phyloP scores from a whole-genome alignment of 148 eudicot genomes.

The Gaultheria prostrata region DNA sequence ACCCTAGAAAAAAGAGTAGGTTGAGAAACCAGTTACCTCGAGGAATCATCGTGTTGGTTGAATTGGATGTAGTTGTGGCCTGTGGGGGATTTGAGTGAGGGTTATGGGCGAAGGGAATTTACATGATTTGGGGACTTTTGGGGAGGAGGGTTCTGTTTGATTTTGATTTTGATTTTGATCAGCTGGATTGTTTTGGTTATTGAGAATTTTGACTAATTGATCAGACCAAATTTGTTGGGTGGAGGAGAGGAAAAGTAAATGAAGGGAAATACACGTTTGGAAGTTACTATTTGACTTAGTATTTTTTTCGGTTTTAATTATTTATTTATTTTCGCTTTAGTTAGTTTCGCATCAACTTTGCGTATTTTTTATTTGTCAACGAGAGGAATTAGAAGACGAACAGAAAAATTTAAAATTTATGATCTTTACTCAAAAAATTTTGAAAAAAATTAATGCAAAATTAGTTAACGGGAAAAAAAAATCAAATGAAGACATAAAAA shows the following conservation, averaged over 20 bases:
- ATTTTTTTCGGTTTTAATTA: no score
- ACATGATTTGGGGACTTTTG: neutral
- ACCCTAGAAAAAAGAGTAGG: slow-evolving; percentile 27
- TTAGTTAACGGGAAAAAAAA: no score
- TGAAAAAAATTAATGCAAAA: no score
- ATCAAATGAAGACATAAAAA: no score
- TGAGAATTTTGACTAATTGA: neutral
- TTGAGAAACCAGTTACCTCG: neutral
- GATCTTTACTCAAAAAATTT: no score
- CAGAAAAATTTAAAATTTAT: no score
- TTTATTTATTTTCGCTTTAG: no score
- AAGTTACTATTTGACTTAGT: no score
- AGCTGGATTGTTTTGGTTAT: neutral
- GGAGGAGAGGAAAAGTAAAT: neutral
- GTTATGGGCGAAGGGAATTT: neutral
- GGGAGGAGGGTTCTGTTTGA: neutral
- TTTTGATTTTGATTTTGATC: neutral
- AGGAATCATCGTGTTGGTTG: neutral
- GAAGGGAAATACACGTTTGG: no score
- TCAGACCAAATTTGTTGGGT: neutral
- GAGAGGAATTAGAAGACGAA: no score
- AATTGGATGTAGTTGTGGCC: neutral
- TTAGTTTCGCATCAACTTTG: no score
- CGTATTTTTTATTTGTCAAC: no score
- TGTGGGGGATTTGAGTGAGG: neutral